Evolutionary conservation across 2,329 filamentous ascomycete species (phyloP).

Genomic region (Fusarium pseudoanthophilum): DNA sequence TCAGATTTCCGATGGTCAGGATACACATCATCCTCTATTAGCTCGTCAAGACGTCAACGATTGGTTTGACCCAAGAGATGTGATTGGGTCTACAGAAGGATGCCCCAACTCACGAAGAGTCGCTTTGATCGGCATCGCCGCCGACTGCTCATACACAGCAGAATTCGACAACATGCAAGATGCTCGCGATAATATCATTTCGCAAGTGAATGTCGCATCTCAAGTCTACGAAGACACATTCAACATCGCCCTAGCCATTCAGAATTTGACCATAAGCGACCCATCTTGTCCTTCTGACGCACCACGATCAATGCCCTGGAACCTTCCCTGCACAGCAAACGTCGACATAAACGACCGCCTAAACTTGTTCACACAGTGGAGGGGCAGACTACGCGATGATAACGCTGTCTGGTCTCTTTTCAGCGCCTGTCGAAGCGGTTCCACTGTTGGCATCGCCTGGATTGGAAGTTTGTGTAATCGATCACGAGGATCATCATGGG

Average conservation of each 20-base stretch:
- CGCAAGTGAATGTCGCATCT: slow-evolving; percentile 85
- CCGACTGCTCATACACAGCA: slow-evolving; percentile 84
- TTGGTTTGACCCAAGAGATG: not conserved
- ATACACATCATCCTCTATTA: not conserved
- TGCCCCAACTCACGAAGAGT: slow-evolving; percentile 85
- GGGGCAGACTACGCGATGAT: slow-evolving; percentile 72
- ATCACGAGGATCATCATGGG: slow-evolving; percentile 50
- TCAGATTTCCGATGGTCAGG: not conserved
- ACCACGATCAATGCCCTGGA: slow-evolving; percentile 75
- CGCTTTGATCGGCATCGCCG: slow-evolving; percentile 88
- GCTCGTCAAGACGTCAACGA: not conserved
- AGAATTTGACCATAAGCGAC: slow-evolving; percentile 80
- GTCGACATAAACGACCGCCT: slow-evolving; percentile 76
- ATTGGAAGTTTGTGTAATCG: slow-evolving; percentile 79
- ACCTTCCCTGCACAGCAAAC: slow-evolving; percentile 72
- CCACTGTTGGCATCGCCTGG: slow-evolving; percentile 88
- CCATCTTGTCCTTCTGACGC: slow-evolving; percentile 70
- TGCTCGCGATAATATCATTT: slow-evolving; percentile 76
- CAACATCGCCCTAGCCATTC: slow-evolving; percentile 86
- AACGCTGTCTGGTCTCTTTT: slow-evolving; percentile 90
- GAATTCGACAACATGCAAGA: slow-evolving; percentile 71
- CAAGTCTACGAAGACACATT: slow-evolving; percentile 85
- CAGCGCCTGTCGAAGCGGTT: slow-evolving; percentile 77
- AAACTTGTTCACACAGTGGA: slow-evolving; percentile 84
- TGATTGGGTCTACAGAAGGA: slow-evolving; percentile 78